Evolutionary conservation across 805 yeast genomes (phyloP), one percentile per base, ranked within the genome.

Genomic region (Kazachstania taianensis): DNA sequence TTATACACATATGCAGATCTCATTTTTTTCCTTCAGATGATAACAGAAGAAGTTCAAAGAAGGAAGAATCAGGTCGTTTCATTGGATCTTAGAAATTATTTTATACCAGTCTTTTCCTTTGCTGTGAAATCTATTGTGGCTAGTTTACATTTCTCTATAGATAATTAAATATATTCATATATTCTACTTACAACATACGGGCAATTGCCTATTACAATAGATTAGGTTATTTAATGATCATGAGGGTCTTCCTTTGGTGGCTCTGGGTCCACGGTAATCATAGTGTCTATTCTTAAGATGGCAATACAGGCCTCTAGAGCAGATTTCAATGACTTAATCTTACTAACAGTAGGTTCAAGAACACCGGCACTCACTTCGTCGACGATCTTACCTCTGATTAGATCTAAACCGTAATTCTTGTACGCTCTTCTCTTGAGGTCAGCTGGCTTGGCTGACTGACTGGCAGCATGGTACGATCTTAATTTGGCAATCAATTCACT

Each of bases 221-320:
- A 17, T 29, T 29, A 29, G 13, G 8, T 9, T n/a, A 22, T 17
- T 33, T 20, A 33, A 19, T 33, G 36, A 37, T 65, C 94, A 57
- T 89, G 96, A 17, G 89, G 87, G 50, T 84, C 95, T 65, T 87
- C 94, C 65, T 75, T 77, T 44, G 81, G 84, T 33, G 82, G 86
- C 56, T 92, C 98, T 9, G 98, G 98, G 52, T 89, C 94, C 43
- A 92, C 95, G 33, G 85, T 83, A 53, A 92, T 89, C 94, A 89
- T 87, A 34, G 99, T 92, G 61, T 92, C 99, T 53, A 92, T 92
- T 70, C 99, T 79, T 52, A 94, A 70, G 45, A 92, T 92, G 24
- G 97, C 94, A 61, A 94, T 78, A 65, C 98, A 92, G 3, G 99
- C 99, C 67, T 92, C 99, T 48, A 92, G 73, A 5, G 98, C 97